Evolutionary conservation across 352 stramenopile species (phyloP).

Genomic region (Phytophthora pisi): DNA sequence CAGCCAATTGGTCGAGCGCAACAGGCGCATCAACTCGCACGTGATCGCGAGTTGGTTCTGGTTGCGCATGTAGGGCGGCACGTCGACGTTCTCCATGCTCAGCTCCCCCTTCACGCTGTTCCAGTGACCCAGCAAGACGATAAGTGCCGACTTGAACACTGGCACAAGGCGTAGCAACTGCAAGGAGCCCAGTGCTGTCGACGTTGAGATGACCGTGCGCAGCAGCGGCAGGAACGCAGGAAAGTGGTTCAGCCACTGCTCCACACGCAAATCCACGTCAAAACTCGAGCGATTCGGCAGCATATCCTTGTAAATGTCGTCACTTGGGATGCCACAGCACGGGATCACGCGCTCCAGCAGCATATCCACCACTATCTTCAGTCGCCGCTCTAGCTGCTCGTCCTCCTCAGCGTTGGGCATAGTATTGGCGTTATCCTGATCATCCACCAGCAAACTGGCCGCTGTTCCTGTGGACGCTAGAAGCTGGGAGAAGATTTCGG

Average conservation of each 20-base stretch:
- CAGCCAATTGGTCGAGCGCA: conserved; percentile 66
- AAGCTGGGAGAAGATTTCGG: conserved; percentile 56
- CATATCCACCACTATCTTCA: conserved; percentile 69
- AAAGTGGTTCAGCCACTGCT: conserved; percentile 88
- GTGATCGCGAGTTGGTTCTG: conserved; percentile 70
- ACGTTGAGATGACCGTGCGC: conserved; percentile 47
- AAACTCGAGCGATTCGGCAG: conserved; percentile 84
- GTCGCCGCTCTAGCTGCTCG: conserved; percentile 48
- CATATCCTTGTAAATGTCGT: conserved; percentile 85
- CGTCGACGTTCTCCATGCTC: conserved; percentile 67
- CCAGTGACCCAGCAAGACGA: conserved; percentile 82
- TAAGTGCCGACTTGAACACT: conserved; percentile 74
- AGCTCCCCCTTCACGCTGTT: conserved; percentile 82
- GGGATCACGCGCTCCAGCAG: conserved; percentile 77
- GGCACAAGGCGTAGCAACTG: conserved; percentile 67
- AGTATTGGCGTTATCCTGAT: conserved; percentile 3
- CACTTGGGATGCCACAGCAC: conserved; percentile 76
- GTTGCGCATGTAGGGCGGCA: conserved; percentile 85
- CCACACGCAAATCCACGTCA: conserved; percentile 78
- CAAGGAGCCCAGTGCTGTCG: conserved; percentile 41
- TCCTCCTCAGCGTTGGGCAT: conserved; percentile 27
- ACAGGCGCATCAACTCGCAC: conserved; percentile 66
- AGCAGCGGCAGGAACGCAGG: conserved; percentile 72
- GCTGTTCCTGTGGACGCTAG: conserved; percentile 32
- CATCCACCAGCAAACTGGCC: conserved; percentile 16